A percentile compares a stretch with the other conserved stretches of the same genome.
These are phyloP conservation scores for Brasenia schreberi DNA, from an alignment of 164 flowering plant species.

Conservation along the genomic window DNA sequence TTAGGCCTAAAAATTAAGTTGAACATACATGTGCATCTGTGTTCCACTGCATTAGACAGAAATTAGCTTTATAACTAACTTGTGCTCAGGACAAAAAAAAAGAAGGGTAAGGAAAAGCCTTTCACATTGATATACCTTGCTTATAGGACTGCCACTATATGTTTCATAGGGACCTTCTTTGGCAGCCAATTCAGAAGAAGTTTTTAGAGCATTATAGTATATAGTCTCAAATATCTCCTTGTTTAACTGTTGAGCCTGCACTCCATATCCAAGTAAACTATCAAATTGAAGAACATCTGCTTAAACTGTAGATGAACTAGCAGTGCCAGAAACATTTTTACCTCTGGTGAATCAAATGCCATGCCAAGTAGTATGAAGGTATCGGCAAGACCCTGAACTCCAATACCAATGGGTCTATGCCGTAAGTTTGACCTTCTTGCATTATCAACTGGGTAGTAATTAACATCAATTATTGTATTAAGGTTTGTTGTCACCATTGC, in stretches of 20 bases:
- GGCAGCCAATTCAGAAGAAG: slow-evolving; percentile 68
- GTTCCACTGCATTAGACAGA: too few species aligned
- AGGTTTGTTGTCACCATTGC: slow-evolving; percentile 61
- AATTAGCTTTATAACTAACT: too few species aligned
- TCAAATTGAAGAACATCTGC: too few species aligned
- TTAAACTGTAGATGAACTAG: too few species aligned
- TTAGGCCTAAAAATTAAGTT: too few species aligned
- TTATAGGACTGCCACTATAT: slow-evolving; percentile 74
- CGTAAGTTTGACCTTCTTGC: slow-evolving; percentile 73
- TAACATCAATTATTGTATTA: slow-evolving; percentile 89
- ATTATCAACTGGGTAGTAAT: slow-evolving; percentile 93
- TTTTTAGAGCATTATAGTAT: slow-evolving; percentile 74
- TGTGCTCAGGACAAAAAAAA: too few species aligned
- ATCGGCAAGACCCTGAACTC: slow-evolving; percentile 97
- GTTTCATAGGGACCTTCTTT: slow-evolving; percentile 85
- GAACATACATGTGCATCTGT: too few species aligned
- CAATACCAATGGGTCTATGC: slow-evolving; percentile 94
- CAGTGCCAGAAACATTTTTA: too few species aligned
- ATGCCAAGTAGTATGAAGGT: slow-evolving; percentile 91
- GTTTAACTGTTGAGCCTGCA: slow-evolving; percentile 86
- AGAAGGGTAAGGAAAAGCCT: not conserved
- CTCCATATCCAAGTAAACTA: too few species aligned
- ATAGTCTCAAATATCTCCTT: slow-evolving; percentile 93
- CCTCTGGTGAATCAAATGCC: slow-evolving; percentile 98
- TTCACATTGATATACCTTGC: slow-evolving; percentile 36